phyloP scores from a whole-genome alignment of 2,329 filamentous ascomycete species.

The Trichophyton verrucosum region DNA sequence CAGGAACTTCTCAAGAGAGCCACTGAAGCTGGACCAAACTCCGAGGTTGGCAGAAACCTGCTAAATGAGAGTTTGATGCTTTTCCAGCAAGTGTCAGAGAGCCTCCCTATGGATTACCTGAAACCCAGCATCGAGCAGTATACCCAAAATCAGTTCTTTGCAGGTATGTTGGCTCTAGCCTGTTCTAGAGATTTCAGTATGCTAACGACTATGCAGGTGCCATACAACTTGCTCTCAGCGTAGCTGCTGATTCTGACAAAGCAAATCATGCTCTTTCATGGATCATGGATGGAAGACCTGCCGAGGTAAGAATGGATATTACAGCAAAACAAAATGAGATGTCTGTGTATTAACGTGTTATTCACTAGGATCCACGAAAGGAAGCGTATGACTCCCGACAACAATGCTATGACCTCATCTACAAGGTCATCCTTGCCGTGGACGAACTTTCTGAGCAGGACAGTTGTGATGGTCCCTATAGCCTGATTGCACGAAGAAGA shows the following conservation, averaged over 20 bases:
- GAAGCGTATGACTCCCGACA: constrained; percentile 58
- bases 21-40: constrained; percentile 61
- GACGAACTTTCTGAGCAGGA: constrained; percentile 58
- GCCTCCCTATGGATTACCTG: constrained; percentile 68
- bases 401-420: constrained; percentile 75
- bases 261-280: constrained; percentile 75
- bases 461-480: constrained; percentile 68
- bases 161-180: constrained; percentile 37
- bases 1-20: constrained; percentile 89
- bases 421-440: constrained; percentile 63
- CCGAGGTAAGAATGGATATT: constrained; percentile 30
- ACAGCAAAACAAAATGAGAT: background rate
- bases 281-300: constrained; percentile 71
- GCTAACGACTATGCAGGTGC: constrained; percentile 41
- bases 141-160: constrained; percentile 72
- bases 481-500: constrained; percentile 62
- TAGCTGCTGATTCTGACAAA: constrained; percentile 73
- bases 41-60: constrained; percentile 62
- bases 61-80: constrained; percentile 80
- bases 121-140: constrained; percentile 68
- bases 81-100: constrained; percentile 79
- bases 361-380: constrained; percentile 51
- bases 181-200: background rate
- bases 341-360: background rate
- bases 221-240: constrained; percentile 71